Conservation (phyloP, 805 yeast species). For the Cyberlindnera euphorbiae region DNA sequence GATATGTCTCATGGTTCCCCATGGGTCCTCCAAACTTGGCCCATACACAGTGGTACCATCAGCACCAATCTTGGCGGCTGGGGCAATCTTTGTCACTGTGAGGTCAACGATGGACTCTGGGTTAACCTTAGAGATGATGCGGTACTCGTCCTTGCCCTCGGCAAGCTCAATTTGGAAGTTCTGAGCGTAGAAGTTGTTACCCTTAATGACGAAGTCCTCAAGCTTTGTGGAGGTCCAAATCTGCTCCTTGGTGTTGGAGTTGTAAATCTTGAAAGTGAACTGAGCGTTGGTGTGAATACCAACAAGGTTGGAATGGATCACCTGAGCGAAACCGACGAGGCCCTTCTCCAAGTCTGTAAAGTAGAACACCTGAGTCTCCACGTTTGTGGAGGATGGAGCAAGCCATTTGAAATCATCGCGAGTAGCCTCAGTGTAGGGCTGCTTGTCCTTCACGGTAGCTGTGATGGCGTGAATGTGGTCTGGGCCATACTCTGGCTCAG, state of each 20-base stretch:
- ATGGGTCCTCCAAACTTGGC: slow-evolving; percentile 74
- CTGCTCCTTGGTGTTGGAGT: slow-evolving; percentile 39
- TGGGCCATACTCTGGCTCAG: slow-evolving; percentile 94
- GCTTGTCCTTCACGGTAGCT: slow-evolving; percentile 48
- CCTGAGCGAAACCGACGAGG: slow-evolving; percentile 83
- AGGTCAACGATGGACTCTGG: slow-evolving; percentile 70
- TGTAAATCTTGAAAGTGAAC: slow-evolving; percentile 80
- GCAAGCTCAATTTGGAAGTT: slow-evolving; percentile 57
- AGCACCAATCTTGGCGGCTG: slow-evolving; percentile 85
- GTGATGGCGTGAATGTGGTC: slow-evolving; percentile 88
- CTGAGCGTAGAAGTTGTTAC: slow-evolving; percentile 77
- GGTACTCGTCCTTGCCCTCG: slow-evolving; percentile 48
- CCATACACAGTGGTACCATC: slow-evolving; percentile 88
- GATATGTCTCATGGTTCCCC: slow-evolving; percentile 96
- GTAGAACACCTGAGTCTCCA: slow-evolving; percentile 93
- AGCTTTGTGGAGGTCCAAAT: slow-evolving; percentile 92
- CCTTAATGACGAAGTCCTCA: slow-evolving; percentile 69
- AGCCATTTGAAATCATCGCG: slow-evolving; percentile 73
- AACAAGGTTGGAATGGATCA: slow-evolving; percentile 88
- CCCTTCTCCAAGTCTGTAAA: slow-evolving; percentile 61
- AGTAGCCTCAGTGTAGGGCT: slow-evolving; percentile 55
- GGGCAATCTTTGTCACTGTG: slow-evolving; percentile 52
- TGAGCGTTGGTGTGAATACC: slow-evolving; percentile 90
- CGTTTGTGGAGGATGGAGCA: slow-evolving; percentile 76
- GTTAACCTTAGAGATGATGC: slow-evolving; percentile 60